These are phyloP conservation scores for Aspergillus aculeatus DNA, from an alignment of 2,329 filamentous ascomycete genomes.

Conservation along the genomic window DNA sequence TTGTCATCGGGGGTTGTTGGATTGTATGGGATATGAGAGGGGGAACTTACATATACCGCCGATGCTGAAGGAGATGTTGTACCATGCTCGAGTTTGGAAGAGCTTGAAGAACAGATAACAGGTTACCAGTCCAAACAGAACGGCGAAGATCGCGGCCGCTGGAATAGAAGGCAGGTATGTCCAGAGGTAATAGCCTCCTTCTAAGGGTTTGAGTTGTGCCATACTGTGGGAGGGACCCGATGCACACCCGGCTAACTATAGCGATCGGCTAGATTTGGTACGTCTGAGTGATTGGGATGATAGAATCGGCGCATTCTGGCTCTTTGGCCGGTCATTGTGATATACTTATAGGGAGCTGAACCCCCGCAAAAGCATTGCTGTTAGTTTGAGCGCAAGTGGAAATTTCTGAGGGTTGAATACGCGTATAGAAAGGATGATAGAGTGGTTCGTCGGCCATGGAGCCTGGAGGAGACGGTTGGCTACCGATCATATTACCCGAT, in stretches of 20 bases:
- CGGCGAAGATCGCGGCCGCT: constrained; percentile 24
- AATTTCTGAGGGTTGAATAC: background rate
- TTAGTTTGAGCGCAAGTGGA: background rate
- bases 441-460: no score
- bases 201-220: constrained; percentile 19
- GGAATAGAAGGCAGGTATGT: constrained; percentile 29
- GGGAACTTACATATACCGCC: constrained; percentile 37
- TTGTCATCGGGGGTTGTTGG: no score
- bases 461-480: background rate
- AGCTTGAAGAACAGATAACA: constrained; percentile 30
- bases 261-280: background rate
- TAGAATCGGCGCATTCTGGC: background rate
- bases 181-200: constrained; percentile 25
- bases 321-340: background rate
- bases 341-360: background rate
- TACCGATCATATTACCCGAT: background rate
- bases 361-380: background rate
- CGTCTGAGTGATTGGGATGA: background rate
- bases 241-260: no score
- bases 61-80: constrained; percentile 34
- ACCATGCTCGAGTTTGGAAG: constrained; percentile 27
- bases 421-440: constrained; percentile 15
- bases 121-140: constrained; percentile 30
- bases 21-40: background rate
- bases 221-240: constrained; percentile 2